phyloP scores from a whole-genome alignment of 2,329 filamentous ascomycete genomes.

The Epichloe bromicola region DNA sequence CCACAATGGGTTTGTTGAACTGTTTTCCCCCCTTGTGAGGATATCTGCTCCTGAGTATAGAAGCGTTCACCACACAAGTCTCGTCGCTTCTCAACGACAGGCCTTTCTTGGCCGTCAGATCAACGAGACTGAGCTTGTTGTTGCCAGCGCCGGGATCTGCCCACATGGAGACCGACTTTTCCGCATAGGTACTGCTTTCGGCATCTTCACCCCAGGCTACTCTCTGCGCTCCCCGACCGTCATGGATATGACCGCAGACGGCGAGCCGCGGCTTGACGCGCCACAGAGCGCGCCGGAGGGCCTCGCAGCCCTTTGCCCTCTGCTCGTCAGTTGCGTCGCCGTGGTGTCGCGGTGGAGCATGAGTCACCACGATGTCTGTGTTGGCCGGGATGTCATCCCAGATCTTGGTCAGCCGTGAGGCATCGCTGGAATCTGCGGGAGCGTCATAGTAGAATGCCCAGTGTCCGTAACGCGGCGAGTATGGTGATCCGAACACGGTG shows the following conservation, averaged over 20 bases:
- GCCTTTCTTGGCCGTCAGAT: conserved; percentile 38
- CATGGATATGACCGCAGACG: conserved; percentile 62
- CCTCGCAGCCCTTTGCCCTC: conserved; percentile 43
- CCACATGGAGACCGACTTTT: conserved; percentile 36
- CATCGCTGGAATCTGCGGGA: conserved; percentile 9
- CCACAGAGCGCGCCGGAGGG: conserved; percentile 43
- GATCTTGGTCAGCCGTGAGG: conserved; percentile 21
- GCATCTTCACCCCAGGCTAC: conserved; percentile 44
- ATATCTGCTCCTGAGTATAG: conserved; percentile 56
- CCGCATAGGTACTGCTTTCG: conserved; percentile 28
- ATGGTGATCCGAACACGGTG: conserved; percentile 59
- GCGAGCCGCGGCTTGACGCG: conserved; percentile 49
- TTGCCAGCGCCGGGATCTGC: conserved; percentile 41
- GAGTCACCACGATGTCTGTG: conserved; percentile 55
- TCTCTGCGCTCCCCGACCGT: conserved; percentile 48
- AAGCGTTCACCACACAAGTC: conserved; percentile 71
- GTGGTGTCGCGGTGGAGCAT: conserved; percentile 51
- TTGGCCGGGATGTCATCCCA: conserved; percentile 51
- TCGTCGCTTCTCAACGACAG: conserved; percentile 26
- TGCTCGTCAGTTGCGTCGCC: conserved; percentile 35
- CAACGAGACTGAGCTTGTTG: conserved; percentile 49
- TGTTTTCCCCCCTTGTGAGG: conserved; percentile 48
- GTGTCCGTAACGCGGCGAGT: conserved; percentile 39
- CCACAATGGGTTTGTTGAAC: conserved; percentile 71
- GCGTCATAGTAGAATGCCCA: conserved; percentile 57